Conservation (phyloP, 2,329 filamentous ascomycete species). For the Colletotrichum salicis region DNA sequence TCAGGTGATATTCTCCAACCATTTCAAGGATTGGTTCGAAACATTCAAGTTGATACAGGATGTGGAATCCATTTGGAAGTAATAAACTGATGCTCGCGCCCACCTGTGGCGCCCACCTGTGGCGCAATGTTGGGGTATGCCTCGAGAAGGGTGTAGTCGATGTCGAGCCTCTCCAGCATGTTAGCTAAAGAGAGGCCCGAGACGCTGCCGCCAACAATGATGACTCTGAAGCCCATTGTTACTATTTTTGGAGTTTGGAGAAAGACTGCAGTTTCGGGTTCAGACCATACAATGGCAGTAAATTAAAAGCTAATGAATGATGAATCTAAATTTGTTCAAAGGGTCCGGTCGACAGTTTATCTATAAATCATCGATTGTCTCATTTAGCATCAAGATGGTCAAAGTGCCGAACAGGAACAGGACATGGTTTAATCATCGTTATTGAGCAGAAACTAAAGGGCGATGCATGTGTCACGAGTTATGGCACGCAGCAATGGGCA, state of each 20-base stretch:
- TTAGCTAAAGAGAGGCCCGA: constrained; percentile 50
- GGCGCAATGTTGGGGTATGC: constrained; percentile 53
- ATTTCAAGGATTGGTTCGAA: constrained; percentile 42
- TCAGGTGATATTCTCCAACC: constrained; percentile 30
- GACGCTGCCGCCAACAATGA: constrained; percentile 62
- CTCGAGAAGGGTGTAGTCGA: constrained; percentile 63
- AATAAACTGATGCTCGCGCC: constrained; percentile 61
- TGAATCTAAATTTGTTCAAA: no score
- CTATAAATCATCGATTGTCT: no score
- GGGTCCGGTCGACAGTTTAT: no score
- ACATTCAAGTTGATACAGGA: constrained; percentile 59
- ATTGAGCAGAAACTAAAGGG: no score
- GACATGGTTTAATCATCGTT: no score
- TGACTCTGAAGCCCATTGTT: constrained; percentile 46
- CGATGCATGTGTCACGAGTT: no score
- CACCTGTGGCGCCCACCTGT: constrained; percentile 54
- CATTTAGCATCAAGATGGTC: no score
- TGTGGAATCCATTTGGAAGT: constrained; percentile 51
- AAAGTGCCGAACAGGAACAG: no score
- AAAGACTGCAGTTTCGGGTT: no score
- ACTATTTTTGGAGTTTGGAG: not conserved
- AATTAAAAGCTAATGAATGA: no score
- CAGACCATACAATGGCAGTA: no score
- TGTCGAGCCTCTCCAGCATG: constrained; percentile 54
- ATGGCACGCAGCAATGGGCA: no score